A percentile compares a stretch with the other conserved stretches of the same genome.
These are phyloP conservation scores for Coemansia sp. DNA, from an alignment of 192 early-diverging fungal genomes.

Conservation along the genomic window DNA sequence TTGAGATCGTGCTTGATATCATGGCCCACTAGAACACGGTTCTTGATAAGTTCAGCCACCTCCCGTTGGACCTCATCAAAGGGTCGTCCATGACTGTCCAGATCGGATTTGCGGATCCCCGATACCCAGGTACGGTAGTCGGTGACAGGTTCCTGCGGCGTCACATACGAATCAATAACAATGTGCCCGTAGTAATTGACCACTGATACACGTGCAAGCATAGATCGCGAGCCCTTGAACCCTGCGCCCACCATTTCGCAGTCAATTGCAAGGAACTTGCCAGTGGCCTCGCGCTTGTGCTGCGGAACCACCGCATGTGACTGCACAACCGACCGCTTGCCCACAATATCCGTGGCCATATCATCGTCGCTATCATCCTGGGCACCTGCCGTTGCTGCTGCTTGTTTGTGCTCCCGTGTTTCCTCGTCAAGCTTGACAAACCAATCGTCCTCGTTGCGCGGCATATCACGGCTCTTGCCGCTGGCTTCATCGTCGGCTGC, in stretches of 20 bases:
- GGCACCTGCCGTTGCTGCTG: conserved; percentile 8
- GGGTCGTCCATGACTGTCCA: conserved; percentile 57
- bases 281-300: conserved; percentile 50
- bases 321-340: conserved; percentile 9
- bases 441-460: conserved; percentile 33
- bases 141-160: conserved; percentile 78
- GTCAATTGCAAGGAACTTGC: conserved; percentile 94
- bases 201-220: conserved; percentile 84
- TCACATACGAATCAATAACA: conserved; percentile 83
- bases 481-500: conserved; percentile 27
- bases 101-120: conserved; percentile 81
- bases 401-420: background rate
- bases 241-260: conserved; percentile 99
- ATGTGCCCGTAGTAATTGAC: conserved; percentile 93
- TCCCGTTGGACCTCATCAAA: conserved; percentile 80
- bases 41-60: conserved; percentile 80
- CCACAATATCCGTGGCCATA: conserved; percentile 16
- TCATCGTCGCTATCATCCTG: conserved; percentile 37
- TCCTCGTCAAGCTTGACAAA: conserved; percentile 34
- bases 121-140: conserved; percentile 92
- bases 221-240: conserved; percentile 75
- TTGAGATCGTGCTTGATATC: conserved; percentile 86
- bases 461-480: conserved; percentile 18
- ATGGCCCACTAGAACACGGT: conserved; percentile 89
- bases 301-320: conserved; percentile 8